Evolutionary conservation across 2,329 filamentous ascomycete species (phyloP).

Genomic region (Leptographium lundbergii): DNA sequence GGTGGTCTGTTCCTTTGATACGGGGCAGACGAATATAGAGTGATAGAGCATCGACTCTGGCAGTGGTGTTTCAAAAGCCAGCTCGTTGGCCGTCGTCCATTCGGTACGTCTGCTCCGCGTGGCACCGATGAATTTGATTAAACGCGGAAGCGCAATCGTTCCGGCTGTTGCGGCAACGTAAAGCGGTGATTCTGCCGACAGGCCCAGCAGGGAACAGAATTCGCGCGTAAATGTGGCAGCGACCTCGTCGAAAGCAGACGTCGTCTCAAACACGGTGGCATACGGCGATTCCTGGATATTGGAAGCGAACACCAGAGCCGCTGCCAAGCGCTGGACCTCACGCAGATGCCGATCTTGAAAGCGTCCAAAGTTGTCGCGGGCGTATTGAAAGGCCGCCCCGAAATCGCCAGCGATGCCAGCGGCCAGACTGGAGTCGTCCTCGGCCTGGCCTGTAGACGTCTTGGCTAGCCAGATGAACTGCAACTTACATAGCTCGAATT

Average conservation of each 20-base stretch:
- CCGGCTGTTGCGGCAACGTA: conserved; percentile 90
- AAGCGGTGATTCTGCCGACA: conserved; percentile 83
- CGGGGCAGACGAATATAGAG: conserved; percentile 94
- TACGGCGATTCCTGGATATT: conserved; percentile 74
- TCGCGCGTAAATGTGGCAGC: conserved; percentile 81
- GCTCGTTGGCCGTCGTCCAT: conserved; percentile 85
- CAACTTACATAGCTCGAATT: conserved; percentile 84
- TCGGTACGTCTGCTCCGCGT: conserved; percentile 84
- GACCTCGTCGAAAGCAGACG: conserved; percentile 60
- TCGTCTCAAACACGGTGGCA: conserved; percentile 58
- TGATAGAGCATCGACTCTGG: conserved; percentile 63
- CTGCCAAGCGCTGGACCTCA: conserved; percentile 72
- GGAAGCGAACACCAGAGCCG: conserved; percentile 65
- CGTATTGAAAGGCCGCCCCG: conserved; percentile 57
- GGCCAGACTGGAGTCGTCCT: conserved; percentile 6
- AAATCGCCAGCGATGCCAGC: neutral
- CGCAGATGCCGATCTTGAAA: conserved; percentile 64
- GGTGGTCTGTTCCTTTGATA: conserved; percentile 91
- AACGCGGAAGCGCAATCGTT: conserved; percentile 75
- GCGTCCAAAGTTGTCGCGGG: conserved; percentile 55
- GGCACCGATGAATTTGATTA: conserved; percentile 78
- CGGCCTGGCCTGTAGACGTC: conserved; percentile 35
- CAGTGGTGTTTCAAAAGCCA: conserved; percentile 63
- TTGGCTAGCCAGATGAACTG: conserved; percentile 85
- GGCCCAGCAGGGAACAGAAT: conserved; percentile 81